A percentile compares a stretch with the other conserved stretches of the same genome.
Evolutionary conservation across 139 green algal genomes (phyloP).

Genomic region (Tetradesmus lagerheimii): DNA sequence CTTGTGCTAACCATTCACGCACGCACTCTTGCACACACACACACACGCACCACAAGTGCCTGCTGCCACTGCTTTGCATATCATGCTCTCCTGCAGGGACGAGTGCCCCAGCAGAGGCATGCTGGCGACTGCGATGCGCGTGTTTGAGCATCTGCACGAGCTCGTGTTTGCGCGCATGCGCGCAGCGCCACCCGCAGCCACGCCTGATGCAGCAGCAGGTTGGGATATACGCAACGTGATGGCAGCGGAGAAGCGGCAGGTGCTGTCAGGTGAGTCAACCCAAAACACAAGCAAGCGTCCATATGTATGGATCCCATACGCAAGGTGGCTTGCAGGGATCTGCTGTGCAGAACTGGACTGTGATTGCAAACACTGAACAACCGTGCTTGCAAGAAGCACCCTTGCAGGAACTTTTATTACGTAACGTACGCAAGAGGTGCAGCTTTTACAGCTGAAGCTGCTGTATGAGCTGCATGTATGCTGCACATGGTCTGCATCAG

Average conservation of each 20-base stretch:
- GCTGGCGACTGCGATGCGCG: slow-evolving; percentile 54
- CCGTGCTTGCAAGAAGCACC: neutral
- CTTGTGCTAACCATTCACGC: too few species aligned
- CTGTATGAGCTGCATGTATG: neutral
- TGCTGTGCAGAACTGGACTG: neutral
- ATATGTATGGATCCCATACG: neutral
- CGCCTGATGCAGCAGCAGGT: slow-evolving; percentile 19
- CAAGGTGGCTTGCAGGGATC: neutral
- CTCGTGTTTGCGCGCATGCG: slow-evolving; percentile 47
- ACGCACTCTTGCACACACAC: neutral
- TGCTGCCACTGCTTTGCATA: neutral
- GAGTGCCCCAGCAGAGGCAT: slow-evolving; percentile 68
- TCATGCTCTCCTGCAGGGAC: slow-evolving; percentile 55
- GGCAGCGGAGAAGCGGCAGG: slow-evolving; percentile 32
- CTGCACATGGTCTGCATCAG: neutral
- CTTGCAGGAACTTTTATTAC: neutral
- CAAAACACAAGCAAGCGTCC: too few species aligned
- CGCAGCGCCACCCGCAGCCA: slow-evolving; percentile 10
- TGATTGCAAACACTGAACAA: neutral
- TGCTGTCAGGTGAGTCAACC: slow-evolving; percentile 53
- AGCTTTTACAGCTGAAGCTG: neutral
- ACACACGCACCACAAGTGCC: neutral
- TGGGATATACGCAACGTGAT: slow-evolving; percentile 52
- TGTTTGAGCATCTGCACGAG: slow-evolving; percentile 61
- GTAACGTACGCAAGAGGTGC: too few species aligned